Conservation (phyloP, 2,329 filamentous ascomycete genomes). For the Metarhizium brunneum region DNA sequence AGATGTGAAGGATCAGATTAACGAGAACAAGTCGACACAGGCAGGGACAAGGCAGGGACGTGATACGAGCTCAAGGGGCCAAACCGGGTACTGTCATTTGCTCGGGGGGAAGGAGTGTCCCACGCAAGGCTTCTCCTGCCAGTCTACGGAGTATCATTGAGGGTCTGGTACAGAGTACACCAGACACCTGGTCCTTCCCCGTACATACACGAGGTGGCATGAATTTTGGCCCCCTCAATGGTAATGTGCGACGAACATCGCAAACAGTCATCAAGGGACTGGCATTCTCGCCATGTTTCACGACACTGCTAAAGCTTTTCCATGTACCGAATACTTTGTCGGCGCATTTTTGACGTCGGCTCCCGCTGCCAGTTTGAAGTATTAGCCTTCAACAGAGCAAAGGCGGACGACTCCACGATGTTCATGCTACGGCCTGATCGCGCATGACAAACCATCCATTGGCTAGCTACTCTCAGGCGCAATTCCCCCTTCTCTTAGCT, state of each 20-base stretch:
- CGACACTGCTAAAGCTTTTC: neutral
- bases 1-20: neutral
- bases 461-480: neutral
- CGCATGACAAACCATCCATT: neutral
- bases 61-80: neutral
- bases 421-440: no score
- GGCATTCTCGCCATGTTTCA: no score
- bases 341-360: neutral
- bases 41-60: neutral
- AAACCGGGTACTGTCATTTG: neutral
- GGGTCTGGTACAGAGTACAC: neutral
- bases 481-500: no score
- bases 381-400: no score
- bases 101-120: neutral
- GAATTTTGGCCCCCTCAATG: neutral
- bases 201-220: neutral
- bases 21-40: neutral
- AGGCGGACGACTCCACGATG: no score
- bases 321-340: neutral
- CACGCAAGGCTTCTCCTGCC: neutral
- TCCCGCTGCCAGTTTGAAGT: no score
- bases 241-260: neutral
- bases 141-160: neutral
- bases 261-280: neutral
- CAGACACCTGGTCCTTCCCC: neutral